Evolutionary conservation across 805 yeast species (phyloP).

Genomic region (Ogataea methanolica): DNA sequence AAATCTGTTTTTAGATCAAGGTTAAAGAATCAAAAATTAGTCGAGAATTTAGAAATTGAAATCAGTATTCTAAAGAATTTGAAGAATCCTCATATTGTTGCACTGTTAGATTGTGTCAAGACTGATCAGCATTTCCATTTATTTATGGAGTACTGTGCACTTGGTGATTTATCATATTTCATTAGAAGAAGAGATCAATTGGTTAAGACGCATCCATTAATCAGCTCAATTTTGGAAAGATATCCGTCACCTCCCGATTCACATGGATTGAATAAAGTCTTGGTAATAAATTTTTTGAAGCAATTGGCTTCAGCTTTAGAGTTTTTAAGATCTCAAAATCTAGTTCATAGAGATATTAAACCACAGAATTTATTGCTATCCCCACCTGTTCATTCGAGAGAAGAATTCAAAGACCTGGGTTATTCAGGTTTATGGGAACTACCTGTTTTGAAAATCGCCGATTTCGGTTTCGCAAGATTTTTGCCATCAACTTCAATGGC

Average conservation of each 20-base stretch:
- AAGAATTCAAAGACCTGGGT: conserved; percentile 50
- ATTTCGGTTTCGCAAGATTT: conserved; percentile 95
- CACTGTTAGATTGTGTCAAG: conserved; percentile 75
- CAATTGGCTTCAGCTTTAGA: conserved; percentile 82
- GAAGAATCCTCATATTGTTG: conserved; percentile 91
- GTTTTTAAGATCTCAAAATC: conserved; percentile 75
- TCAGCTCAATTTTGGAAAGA: conserved; percentile 67
- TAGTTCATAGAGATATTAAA: conserved; percentile 93
- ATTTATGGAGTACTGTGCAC: conserved; percentile 93
- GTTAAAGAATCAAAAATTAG: conserved; percentile 76
- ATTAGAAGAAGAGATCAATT: conserved; percentile 74
- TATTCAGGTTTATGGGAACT: conserved; percentile 82
- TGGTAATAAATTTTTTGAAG: conserved; percentile 79
- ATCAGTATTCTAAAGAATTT: conserved; percentile 82
- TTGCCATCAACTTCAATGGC: conserved; percentile 92
- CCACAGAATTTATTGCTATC: conserved; percentile 85
- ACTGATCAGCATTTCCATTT: conserved; percentile 75
- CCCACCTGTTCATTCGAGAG: conserved; percentile 70
- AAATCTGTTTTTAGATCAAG: conserved; percentile 82
- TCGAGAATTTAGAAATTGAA: conserved; percentile 90
- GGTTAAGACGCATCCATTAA: conserved; percentile 69
- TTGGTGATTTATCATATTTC: conserved; percentile 89
- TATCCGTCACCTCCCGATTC: conserved; percentile 78
- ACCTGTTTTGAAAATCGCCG: conserved; percentile 91
- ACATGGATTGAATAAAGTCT: conserved; percentile 73